Evolutionary conservation across 192 early-diverging fungal species (phyloP).

Genomic region (Linnemannia hyalina): DNA sequence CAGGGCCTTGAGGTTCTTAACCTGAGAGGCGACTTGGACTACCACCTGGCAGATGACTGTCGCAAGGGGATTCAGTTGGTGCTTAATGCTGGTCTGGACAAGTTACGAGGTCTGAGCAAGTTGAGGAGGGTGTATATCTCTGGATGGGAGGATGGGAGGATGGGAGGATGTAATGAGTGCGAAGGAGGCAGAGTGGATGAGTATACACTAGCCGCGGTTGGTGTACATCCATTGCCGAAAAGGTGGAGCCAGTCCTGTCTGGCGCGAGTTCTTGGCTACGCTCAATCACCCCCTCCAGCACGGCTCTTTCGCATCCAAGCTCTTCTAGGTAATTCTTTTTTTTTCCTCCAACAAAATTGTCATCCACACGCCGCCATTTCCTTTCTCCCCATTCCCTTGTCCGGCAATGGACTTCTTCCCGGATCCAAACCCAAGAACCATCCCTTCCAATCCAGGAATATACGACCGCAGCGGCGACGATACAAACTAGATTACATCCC

Average conservation of each 20-base stretch:
- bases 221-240: conserved; percentile 5
- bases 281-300: neutral
- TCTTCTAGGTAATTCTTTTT: neutral
- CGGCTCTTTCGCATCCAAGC: neutral
- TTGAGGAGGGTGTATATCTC: conserved; percentile 4
- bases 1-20: conserved; percentile 4
- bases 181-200: conserved; percentile 19
- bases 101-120: conserved; percentile 1
- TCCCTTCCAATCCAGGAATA: neutral
- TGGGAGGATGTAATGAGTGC: too few species aligned
- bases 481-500: conserved; percentile 18
- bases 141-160: conserved; percentile 24
- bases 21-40: neutral
- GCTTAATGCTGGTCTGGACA: conserved; percentile 11
- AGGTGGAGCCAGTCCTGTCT: conserved; percentile 6
- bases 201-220: neutral
- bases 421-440: neutral
- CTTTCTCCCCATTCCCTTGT: neutral
- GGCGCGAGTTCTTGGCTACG: neutral
- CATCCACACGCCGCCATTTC: neutral
- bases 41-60: neutral
- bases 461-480: neutral
- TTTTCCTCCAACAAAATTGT: neutral
- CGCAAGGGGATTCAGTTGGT: conserved; percentile 7
- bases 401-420: neutral